Base-by-base conservation (phyloP, 164 flowering plant species). In the Santalum album region DNA sequence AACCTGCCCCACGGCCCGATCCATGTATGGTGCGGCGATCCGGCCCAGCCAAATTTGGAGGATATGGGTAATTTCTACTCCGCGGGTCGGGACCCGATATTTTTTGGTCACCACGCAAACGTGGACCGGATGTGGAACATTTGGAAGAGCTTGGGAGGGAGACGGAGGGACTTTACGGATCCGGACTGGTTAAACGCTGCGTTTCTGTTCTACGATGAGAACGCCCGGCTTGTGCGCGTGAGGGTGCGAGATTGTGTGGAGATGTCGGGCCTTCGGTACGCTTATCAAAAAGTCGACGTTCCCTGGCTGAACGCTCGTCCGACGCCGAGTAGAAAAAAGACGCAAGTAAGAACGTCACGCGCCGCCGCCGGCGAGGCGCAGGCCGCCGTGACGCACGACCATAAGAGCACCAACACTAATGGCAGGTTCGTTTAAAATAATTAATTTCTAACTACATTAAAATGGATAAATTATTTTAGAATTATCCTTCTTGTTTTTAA, bases 11-110 rank as follows among this genome's bases (percentile, higher is more conserved):
- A 79, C 25, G 68, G 67, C 1, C 50, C 74, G 19, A 63, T 79
- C 10, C 84, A 79, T 40, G 0, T 39, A 0, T 79, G 84, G 84
- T 24, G 44, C 18, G 79, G 79, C 0, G 79, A 74, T 25, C 54
- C 63, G 25, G 32, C 23, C 73, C 51, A 79, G 35, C 85, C 85
- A 0, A 80, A 80, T 46, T 1, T 22, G 0, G 89, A 83, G 50
- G 50, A 86, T 63, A 83, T 83, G 87, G 89, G 87, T 1, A 79
- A 74, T 42, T 83, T 86, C 46, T 83, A 81, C 69, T 80, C 84
- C 0, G 84, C 91, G 0, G 91, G 47, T 0, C 61, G 87, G 14
- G 88, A 80, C 51, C 84, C 91, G 0, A 63, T 83, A 4, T 85
- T 85, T 61, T 82, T 18, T 32, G 62, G 72, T 14, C 92, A 80